These are phyloP conservation scores for Erigeron philadelphicus DNA, from an alignment of 140 eudicot species.

Conservation along the genomic window DNA sequence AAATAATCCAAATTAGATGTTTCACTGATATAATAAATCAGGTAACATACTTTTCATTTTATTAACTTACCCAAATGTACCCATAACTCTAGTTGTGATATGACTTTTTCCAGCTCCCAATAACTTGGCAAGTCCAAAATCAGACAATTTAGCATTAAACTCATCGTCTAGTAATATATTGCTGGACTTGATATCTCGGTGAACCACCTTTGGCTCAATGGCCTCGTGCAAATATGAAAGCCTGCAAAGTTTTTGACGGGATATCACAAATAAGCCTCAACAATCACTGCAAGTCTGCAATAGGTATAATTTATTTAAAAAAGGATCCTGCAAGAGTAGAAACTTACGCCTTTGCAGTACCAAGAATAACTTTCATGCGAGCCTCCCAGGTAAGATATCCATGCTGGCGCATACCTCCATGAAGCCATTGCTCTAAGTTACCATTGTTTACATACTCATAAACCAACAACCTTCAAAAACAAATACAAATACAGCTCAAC, in stretches of 20 bases:
- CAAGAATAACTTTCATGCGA: slow-evolving; percentile 73
- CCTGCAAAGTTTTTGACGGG: slow-evolving; percentile 33
- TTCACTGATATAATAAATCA: background rate
- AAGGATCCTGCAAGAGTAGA: background rate
- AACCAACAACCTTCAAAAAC: slow-evolving; percentile 57
- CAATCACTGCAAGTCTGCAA: background rate
- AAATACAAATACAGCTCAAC: background rate
- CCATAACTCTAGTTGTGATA: slow-evolving; percentile 92
- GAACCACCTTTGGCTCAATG: slow-evolving; percentile 94
- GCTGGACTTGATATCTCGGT: slow-evolving; percentile 88
- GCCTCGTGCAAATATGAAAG: slow-evolving; percentile 90
- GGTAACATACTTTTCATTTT: background rate
- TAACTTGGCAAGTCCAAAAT: slow-evolving; percentile 93
- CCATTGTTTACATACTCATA: slow-evolving; percentile 93
- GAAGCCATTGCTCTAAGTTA: slow-evolving; percentile 95
- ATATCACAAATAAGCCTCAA: background rate
- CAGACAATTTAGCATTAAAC: slow-evolving; percentile 86
- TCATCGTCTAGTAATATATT: slow-evolving; percentile 81
- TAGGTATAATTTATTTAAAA: background rate
- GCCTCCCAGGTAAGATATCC: slow-evolving; percentile 96
- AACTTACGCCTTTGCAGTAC: slow-evolving; percentile 96
- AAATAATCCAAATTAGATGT: too few relatives aligned
- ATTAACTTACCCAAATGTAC: slow-evolving; percentile 77
- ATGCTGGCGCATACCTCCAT: slow-evolving; percentile 77
- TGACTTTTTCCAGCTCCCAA: slow-evolving; percentile 90